Evolutionary conservation across 2,329 filamentous ascomycete species (phyloP), one percentile per base, ranked within the genome.

Genomic region (Coleophoma crateriformis): DNA sequence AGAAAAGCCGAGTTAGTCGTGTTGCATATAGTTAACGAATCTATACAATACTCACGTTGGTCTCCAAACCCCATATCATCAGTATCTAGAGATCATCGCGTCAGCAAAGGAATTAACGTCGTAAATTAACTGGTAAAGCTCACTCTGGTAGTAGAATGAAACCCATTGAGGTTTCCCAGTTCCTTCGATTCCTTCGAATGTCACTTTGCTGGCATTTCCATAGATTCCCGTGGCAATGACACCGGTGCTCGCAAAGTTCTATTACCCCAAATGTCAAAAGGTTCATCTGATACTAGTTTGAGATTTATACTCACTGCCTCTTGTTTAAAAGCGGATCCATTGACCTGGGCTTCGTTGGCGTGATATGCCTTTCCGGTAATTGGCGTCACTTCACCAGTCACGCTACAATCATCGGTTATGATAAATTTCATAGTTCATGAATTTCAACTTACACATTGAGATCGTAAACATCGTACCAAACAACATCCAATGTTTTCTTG

Each of bases 21-120:
- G 2, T 27, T 27, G 7, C 27, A 34, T 6, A 32, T 13, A 43
- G 19, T 48, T 50, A 53, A 38, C 2, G 14, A 7, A 7, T 38
- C 13, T 14, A 12, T 14, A 7, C 7, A 11, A 38, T 17, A 38
- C 35, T 38, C 12, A 38, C 35, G 35, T 38, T 38, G 35, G 15
- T 38, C 73, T 1, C 79, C 79, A 48, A 78, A 82, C 3, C 78
- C 79, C 76, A 81, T 80, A 50, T 82, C 79, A 45, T 82, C 79
- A 2, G 69, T 81, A 61, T 82, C 47, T 40, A 42, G 4, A 38
- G 13, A 7, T 38, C 5, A 7, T 27, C 8, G 27, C 6, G 8
- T 27, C 27, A n/a, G 37, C 7, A 15, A 20, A 15, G 4, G 6
- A 7, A 39, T 12, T 12, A n/a, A 7, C 37, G 4, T 5, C 12